Evolutionary conservation across 176 grass and related monocot genomes (phyloP), one percentile per base, ranked within the genome.

Genomic region (Oryza meyeriana): DNA sequence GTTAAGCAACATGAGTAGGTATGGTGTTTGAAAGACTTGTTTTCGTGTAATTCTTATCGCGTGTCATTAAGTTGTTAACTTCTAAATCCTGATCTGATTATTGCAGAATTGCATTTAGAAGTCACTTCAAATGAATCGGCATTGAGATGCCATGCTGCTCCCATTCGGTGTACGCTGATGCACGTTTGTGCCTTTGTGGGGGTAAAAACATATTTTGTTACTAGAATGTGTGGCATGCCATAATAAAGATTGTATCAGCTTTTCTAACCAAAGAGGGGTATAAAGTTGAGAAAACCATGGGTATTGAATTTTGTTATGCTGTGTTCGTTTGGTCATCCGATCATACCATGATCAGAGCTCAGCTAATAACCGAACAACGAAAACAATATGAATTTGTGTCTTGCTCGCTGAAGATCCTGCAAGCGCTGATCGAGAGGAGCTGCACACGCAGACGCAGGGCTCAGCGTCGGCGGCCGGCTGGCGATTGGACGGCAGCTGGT

Each of bases 1-100:
- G 31, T 74, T 34, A 33, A 65, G 71, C 39, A 61, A 13, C 24
- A 45, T 40, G 39, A 61, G 12, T 73, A 31, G 68, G 59, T 93
- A 68, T 55, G 22, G 22, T 73, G 22, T 80, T 44, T 73, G 44
- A 33, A 66, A 74, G 69, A 36, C 31, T 24, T 25, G 1, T 72
- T 12, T 78, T 22, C n/a, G 29, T 88, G 14, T 28, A 75, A 47
- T 20, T 69, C 26, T 40, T 32, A 61, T 83, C 32, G 55, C 66
- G 66, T 75, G 25, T 2, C 10, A 31, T 77, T 66, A n/a, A 68
- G 18, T 20, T 70, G 10, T 35, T 14, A 30, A 50, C 8, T 16
- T 27, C 64, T 42, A 61, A 33, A 44, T 69, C 55, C 38, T 34
- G 31, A 64, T 87, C 52, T 67, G 38, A 45, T 76, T 25, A 27